Conservation (phyloP, 768 basidiomycete genomes). For the Gyrodon lividus region DNA sequence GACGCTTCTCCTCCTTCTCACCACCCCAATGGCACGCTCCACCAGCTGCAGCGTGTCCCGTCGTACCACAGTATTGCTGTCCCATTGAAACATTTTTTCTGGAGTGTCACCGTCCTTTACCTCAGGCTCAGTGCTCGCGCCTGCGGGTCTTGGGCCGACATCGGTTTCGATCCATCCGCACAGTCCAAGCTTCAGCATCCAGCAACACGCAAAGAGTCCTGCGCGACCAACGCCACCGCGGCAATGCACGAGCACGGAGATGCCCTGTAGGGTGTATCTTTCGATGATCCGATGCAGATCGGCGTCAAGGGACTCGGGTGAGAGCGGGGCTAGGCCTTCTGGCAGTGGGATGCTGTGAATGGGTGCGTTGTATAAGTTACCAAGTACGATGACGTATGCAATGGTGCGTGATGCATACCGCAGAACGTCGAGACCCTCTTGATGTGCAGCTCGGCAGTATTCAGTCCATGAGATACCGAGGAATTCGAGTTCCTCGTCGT, state of each 20-base stretch:
- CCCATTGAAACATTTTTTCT: constrained; percentile 12
- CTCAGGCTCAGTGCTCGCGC: constrained; percentile 10
- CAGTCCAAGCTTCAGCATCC: constrained; percentile 91
- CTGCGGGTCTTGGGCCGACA: background rate
- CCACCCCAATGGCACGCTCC: constrained; percentile 68
- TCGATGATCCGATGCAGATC: constrained; percentile 66
- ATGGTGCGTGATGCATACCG: constrained; percentile 43
- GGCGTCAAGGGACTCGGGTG: constrained; percentile 56
- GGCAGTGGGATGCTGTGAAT: constrained; percentile 75
- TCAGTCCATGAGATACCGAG: constrained; percentile 86
- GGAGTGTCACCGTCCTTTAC: background rate
- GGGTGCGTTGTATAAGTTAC: background rate
- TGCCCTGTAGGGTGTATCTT: constrained; percentile 70
- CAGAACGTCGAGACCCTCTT: constrained; percentile 74
- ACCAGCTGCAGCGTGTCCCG: constrained; percentile 62
- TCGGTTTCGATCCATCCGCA: constrained; percentile 60
- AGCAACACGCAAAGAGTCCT: constrained; percentile 88
- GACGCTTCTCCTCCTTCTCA: constrained; percentile 72
- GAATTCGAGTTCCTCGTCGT: constrained; percentile 78
- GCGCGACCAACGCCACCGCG: constrained; percentile 94
- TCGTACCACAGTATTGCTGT: constrained; percentile 28
- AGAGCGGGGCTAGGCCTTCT: constrained; percentile 80
- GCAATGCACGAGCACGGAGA: constrained; percentile 81
- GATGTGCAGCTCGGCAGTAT: constrained; percentile 62
- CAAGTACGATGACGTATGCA: background rate